These are phyloP conservation scores for Chenopodium formosanum DNA, from an alignment of 148 eudicot genomes.

Conservation along the genomic window DNA sequence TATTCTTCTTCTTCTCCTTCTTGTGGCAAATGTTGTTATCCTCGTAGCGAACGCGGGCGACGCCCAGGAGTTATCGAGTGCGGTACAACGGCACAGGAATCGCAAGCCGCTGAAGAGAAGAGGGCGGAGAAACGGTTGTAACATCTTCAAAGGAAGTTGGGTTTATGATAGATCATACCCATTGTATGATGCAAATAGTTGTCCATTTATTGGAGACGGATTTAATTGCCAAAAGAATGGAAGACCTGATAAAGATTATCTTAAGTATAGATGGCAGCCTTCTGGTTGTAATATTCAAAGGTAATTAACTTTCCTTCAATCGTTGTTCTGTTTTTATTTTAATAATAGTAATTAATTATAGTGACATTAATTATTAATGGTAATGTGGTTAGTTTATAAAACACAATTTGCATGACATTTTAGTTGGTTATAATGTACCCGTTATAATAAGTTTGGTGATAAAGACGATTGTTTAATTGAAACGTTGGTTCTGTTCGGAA, in stretches of 20 bases:
- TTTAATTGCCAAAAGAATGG: constrained; percentile 58
- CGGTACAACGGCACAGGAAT: background rate
- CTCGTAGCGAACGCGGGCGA: background rate
- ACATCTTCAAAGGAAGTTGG: constrained; percentile 61
- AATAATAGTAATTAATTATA: too few relatives aligned
- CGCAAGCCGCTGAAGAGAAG: background rate
- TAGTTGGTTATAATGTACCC: background rate
- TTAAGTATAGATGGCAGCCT: constrained; percentile 65
- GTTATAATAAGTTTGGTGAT: too few relatives aligned
- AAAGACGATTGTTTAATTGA: too few relatives aligned
- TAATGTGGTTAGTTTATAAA: background rate
- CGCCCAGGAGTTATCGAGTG: background rate
- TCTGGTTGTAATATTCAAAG: constrained; percentile 46
- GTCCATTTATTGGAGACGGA: constrained; percentile 47
- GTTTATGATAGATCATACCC: constrained; percentile 51
- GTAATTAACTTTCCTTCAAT: constrained; percentile 23
- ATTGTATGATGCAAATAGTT: constrained; percentile 40
- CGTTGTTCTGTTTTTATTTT: background rate
- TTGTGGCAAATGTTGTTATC: background rate
- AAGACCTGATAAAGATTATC: constrained; percentile 48
- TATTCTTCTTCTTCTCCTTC: background rate
- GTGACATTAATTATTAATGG: background rate
- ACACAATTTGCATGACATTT: background rate
- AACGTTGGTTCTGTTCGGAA: too few relatives aligned
- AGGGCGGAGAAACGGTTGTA: constrained; percentile 23